Conservation (phyloP, 345 rosid genomes). For the Zanthoxylum bungeanum region DNA sequence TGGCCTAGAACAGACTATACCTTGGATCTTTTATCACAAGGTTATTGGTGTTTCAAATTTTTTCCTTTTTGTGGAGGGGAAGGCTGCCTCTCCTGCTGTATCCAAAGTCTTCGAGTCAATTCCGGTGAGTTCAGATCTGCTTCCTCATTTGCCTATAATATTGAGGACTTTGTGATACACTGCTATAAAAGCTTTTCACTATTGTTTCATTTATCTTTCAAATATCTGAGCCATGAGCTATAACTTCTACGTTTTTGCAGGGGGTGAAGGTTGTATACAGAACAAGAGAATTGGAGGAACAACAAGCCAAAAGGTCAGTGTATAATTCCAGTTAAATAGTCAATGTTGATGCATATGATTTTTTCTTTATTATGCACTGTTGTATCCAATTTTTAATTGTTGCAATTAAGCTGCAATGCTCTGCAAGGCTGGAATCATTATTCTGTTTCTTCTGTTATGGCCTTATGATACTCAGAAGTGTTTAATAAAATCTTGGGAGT, state of each 20-base stretch:
- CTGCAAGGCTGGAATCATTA: neutral
- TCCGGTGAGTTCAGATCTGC: slow-evolving; percentile 35
- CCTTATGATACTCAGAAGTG: neutral
- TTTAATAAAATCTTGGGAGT: neutral
- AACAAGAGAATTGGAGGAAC: slow-evolving; percentile 83
- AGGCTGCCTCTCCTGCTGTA: slow-evolving; percentile 71
- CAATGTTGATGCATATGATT: neutral
- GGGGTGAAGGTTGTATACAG: slow-evolving; percentile 79
- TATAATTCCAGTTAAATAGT: slow-evolving; percentile 2
- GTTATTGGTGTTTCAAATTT: slow-evolving; percentile 84
- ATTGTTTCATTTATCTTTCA: neutral
- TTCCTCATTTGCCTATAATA: neutral
- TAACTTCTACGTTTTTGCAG: slow-evolving; percentile 34
- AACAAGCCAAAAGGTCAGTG: slow-evolving; percentile 75
- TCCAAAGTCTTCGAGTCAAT: slow-evolving; percentile 73
- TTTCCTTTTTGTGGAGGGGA: slow-evolving; percentile 91
- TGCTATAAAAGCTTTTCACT: slow-evolving; percentile 12
- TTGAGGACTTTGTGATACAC: neutral
- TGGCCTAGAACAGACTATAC: slow-evolving; percentile 82
- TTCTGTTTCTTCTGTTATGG: neutral
- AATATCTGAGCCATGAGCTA: neutral
- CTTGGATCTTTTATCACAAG: slow-evolving; percentile 90
- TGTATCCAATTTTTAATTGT: neutral
- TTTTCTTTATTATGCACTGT: neutral
- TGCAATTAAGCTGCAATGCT: neutral